Percentiles rank a stretch among this genome's conserved stretches.
Conservation (phyloP, 2,329 filamentous ascomycete species). For the Aspergillus nomiae region DNA sequence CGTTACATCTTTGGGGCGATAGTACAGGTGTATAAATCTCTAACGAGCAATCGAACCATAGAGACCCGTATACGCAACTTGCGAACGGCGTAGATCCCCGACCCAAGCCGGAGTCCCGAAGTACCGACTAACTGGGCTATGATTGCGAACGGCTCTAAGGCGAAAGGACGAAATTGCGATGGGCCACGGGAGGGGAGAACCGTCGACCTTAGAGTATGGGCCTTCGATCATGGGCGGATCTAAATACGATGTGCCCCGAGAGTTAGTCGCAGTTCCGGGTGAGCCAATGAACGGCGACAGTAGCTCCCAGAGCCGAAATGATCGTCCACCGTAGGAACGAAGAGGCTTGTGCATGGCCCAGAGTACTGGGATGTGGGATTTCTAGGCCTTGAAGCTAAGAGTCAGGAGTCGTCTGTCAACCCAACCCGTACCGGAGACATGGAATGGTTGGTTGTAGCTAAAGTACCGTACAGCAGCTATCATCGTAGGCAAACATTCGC, state of each 20-base stretch:
- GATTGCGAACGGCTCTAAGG: conserved; percentile 7
- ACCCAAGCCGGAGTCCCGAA: conserved; percentile 3
- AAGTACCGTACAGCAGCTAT: background rate
- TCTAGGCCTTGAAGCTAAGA: background rate
- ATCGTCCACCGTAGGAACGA: conserved; percentile 14
- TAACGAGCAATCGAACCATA: background rate
- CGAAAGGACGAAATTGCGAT: conserved; percentile 13
- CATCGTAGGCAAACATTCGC: background rate
- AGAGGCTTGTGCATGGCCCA: conserved; percentile 19
- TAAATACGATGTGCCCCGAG: conserved; percentile 18
- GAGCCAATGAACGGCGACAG: conserved; percentile 11
- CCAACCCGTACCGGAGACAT: background rate
- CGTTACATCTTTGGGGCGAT: background rate
- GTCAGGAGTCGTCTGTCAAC: background rate
- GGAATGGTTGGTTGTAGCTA: background rate
- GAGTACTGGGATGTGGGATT: conserved; percentile 12
- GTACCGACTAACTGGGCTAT: conserved; percentile 11
- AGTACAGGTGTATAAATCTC: background rate
- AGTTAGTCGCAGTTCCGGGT: conserved; percentile 8
- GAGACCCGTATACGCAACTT: background rate
- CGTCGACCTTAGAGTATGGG: background rate
- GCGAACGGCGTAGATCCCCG: conserved; percentile 3
- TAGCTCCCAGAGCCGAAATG: conserved; percentile 7
- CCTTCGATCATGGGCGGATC: conserved; percentile 18
- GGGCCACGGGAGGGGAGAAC: conserved; percentile 1